These are phyloP conservation scores for Eucommia ulmoides DNA, from an alignment of 257 asterid species.

Conservation along the genomic window DNA sequence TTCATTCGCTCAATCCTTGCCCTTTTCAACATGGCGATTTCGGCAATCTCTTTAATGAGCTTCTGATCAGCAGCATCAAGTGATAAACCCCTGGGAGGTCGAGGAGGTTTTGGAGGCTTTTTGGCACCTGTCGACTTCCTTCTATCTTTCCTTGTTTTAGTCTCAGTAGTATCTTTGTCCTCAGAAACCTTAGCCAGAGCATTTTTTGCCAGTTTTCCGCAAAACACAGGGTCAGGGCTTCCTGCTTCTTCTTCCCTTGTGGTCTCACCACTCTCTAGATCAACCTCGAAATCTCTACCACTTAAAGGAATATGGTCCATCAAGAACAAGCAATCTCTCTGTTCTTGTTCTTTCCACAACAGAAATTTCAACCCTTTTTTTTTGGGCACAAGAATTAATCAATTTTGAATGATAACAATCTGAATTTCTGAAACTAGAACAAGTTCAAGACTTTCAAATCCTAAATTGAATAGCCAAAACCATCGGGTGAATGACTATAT, in stretches of 20 bases:
- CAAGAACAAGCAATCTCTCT: background rate
- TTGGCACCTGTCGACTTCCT: constrained; percentile 43
- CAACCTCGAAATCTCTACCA: constrained; percentile 32
- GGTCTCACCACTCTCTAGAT: constrained; percentile 27
- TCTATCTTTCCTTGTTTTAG: constrained; percentile 38
- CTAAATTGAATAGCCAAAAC: background rate
- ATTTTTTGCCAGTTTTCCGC: constrained; percentile 11
- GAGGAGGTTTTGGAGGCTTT: constrained; percentile 76
- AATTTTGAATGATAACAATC: background rate
- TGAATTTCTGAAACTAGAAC: background rate
- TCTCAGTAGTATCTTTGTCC: constrained; percentile 11
- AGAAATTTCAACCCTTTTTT: background rate
- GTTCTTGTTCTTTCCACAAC: background rate
- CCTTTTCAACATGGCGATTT: constrained; percentile 56
- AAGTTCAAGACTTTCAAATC: background rate
- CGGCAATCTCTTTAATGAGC: constrained; percentile 63
- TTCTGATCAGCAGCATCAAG: constrained; percentile 86
- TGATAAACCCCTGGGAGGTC: constrained; percentile 68
- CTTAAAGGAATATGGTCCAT: constrained; percentile 27
- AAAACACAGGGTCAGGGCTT: constrained; percentile 13
- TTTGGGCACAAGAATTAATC: background rate
- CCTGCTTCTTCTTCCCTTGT: constrained; percentile 19
- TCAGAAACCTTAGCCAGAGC: constrained; percentile 8
- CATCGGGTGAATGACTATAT: too few relatives aligned
- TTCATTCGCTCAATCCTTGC: constrained; percentile 71